These are phyloP conservation scores for Ramaria rubella DNA, from an alignment of 768 basidiomycete species.

Conservation along the genomic window DNA sequence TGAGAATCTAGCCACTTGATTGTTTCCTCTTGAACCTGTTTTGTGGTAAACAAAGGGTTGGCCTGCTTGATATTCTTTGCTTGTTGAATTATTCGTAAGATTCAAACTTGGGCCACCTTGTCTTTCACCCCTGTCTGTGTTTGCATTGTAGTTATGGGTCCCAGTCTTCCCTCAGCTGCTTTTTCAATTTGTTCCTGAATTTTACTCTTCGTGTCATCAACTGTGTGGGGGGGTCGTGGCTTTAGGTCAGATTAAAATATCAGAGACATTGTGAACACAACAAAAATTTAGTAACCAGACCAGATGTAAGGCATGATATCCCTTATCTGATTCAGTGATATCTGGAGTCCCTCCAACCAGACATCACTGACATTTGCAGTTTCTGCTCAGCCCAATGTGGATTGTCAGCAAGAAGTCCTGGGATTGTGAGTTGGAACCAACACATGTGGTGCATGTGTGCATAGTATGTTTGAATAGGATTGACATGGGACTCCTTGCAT, in stretches of 20 bases:
- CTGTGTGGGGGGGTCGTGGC: neutral
- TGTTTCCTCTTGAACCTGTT: neutral
- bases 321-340: neutral
- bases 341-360: neutral
- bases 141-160: neutral
- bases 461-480: neutral
- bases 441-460: neutral
- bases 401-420: neutral
- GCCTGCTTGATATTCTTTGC: neutral
- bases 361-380: too few species aligned
- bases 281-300: neutral
- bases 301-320: neutral
- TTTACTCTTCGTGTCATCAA: neutral
- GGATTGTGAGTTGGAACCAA: neutral
- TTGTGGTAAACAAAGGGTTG: neutral
- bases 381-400: too few species aligned
- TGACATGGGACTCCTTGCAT: neutral
- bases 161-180: neutral
- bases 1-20: too few species aligned
- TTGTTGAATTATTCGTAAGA: neutral
- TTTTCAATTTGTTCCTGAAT: neutral
- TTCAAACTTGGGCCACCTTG: neutral
- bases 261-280: neutral
- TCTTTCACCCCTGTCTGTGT: slow-evolving; percentile 2
- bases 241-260: neutral